Evolutionary conservation across 768 basidiomycete species (phyloP).

Genomic region (Lentinula aciculospora): DNA sequence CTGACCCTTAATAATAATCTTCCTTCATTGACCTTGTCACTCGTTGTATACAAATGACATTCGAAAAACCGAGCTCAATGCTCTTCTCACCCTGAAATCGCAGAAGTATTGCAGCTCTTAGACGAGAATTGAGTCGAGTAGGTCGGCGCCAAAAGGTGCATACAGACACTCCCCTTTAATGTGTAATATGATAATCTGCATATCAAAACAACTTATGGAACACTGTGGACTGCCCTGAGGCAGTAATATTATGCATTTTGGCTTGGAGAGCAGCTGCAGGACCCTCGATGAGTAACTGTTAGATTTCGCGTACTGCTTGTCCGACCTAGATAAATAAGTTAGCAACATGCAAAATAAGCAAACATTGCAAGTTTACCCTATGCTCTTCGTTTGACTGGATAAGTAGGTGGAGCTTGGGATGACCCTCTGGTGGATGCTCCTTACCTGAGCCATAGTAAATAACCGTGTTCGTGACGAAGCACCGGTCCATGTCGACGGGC

Average conservation of each 20-base stretch:
- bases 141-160: too few species aligned
- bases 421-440: conserved; percentile 86
- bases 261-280: conserved; percentile 86
- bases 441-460: conserved; percentile 94
- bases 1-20: too few species aligned
- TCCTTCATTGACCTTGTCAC: too few species aligned
- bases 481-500: conserved; percentile 95
- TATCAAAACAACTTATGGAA: conserved; percentile 48
- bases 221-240: conserved; percentile 78
- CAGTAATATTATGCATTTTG: conserved; percentile 81
- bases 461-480: conserved; percentile 99
- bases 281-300: conserved; percentile 91
- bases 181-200: too few species aligned
- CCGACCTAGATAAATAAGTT: conserved; percentile 46
- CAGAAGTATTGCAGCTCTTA: too few species aligned
- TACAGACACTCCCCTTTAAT: too few species aligned
- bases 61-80: too few species aligned
- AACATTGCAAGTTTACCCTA: conserved; percentile 44
- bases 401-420: conserved; percentile 93
- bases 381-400: conserved; percentile 98
- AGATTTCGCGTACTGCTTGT: conserved; percentile 93
- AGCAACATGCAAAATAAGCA: neutral
- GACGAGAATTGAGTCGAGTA: too few species aligned
- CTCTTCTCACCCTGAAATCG: too few species aligned
- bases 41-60: too few species aligned